Evolutionary conservation across 2,329 filamentous ascomycete species (phyloP), one percentile per base, ranked within the genome.

Genomic region (Bimuria novae-zelandiae): DNA sequence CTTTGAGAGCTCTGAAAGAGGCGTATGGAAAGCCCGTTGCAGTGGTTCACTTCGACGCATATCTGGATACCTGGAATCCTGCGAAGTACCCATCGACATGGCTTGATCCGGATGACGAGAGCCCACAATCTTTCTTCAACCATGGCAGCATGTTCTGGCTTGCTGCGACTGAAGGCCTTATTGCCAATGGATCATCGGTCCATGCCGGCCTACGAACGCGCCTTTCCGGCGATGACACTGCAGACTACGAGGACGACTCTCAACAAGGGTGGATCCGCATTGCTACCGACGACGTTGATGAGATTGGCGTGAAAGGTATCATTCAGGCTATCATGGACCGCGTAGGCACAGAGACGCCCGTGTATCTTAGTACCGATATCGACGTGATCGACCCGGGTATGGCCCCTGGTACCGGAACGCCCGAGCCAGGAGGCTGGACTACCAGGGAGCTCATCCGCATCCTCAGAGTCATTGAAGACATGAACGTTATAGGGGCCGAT

Each of bases 61-160:
- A 95, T 70, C 81, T 94, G 1, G 90, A 94, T 69, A 94, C 90
- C 2, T 94, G 90, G 90, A 87, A 93, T 70, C 89, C 90, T 2
- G 83, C 80, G 21, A 88, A 90, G 62, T 96, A 95, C 73, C 89
- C 90, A 0, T 86, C 83, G 14, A 85, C 86, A 50, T 96, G 92
- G 92, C 70, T 80, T 11, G 76, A 80, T 52, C 62, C 70, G 1
- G 66, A 72, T 16, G 74, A 79, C 48, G 73, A 79, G 6, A 82
- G 81, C 2, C 81, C 84, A 54, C 89, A 90, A 71, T 82, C 84
- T 2, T 83, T 87, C 62, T 94, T 95, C 77, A 96, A 87, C 67
- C 92, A 96, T 73, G 92, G 92, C 4, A 90, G 85, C 61, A 94
- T 96, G 86, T 96, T 96, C 80, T 93, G 90, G 88, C 83, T 93